phyloP scores from a whole-genome alignment of 495 filamentous ascomycete species.

The Penicillium cinerascens region DNA sequence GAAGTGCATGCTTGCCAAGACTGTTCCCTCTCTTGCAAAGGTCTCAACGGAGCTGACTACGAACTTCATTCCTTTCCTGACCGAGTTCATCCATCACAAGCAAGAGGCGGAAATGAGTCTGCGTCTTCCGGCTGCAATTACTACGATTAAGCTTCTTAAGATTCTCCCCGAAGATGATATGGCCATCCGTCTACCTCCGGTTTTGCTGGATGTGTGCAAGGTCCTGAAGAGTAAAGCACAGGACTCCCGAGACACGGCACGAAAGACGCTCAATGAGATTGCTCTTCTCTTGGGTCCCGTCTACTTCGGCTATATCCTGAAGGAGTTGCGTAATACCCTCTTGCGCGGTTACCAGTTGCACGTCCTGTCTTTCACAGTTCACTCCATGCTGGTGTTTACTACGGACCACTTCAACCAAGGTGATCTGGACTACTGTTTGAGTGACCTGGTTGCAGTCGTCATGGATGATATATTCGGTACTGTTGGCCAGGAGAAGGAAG shows the following conservation, averaged over 20 bases:
- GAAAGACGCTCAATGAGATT: slow-evolving; percentile 83
- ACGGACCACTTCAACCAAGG: slow-evolving; percentile 74
- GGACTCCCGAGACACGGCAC: slow-evolving; percentile 84
- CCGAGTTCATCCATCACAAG: slow-evolving; percentile 84
- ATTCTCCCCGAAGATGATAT: slow-evolving; percentile 71
- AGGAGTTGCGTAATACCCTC: slow-evolving; percentile 80
- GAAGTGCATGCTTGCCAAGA: slow-evolving; percentile 53
- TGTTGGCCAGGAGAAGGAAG: slow-evolving; percentile 97
- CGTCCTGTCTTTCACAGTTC: slow-evolving; percentile 90
- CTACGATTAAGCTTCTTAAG: slow-evolving; percentile 78
- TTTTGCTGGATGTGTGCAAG: slow-evolving; percentile 87
- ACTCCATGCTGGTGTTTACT: slow-evolving; percentile 78
- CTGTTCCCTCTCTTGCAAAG: slow-evolving; percentile 66
- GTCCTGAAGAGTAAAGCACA: slow-evolving; percentile 85
- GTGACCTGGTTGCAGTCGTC: slow-evolving; percentile 71
- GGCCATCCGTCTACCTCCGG: slow-evolving; percentile 67
- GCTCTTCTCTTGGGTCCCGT: slow-evolving; percentile 70
- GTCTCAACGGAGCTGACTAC: slow-evolving; percentile 69
- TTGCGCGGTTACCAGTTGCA: slow-evolving; percentile 87
- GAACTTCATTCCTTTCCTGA: slow-evolving; percentile 71
- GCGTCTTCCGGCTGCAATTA: slow-evolving; percentile 82
- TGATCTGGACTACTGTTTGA: slow-evolving; percentile 83
- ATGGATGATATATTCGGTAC: slow-evolving; percentile 98
- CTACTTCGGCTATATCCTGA: slow-evolving; percentile 89
- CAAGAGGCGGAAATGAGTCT: slow-evolving; percentile 89